Percentiles rank a stretch among this genome's conserved stretches.
Conservation (phyloP, 257 asterid genomes). For the Forsythia suspensa region DNA sequence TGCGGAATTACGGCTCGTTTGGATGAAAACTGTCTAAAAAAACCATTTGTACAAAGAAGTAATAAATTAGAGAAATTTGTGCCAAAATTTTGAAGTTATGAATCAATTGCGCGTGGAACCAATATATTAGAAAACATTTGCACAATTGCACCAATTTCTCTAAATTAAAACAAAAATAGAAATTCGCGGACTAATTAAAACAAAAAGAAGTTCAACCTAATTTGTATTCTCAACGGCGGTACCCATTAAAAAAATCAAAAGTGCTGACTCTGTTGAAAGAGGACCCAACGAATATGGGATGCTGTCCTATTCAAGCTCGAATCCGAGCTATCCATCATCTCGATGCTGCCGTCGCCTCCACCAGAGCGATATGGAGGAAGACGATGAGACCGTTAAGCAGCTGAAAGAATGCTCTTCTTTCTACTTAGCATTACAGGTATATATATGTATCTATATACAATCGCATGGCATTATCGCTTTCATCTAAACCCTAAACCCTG, state of each 20-base stretch:
- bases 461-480: not conserved
- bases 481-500: slow-evolving; percentile 27
- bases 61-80: too few species aligned
- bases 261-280: not conserved
- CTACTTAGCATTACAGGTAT: slow-evolving; percentile 68
- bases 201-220: too few species aligned
- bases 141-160: too few species aligned
- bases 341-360: slow-evolving; percentile 34
- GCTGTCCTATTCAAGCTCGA: slow-evolving; percentile 17
- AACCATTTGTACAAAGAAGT: too few species aligned
- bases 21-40: too few species aligned
- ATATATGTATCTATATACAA: not conserved
- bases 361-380: slow-evolving; percentile 59
- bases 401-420: slow-evolving; percentile 69
- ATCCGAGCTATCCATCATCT: slow-evolving; percentile 15
- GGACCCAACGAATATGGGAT: slow-evolving; percentile 6
- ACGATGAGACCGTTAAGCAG: slow-evolving; percentile 72
- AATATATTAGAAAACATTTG: too few species aligned
- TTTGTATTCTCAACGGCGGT: not conserved
- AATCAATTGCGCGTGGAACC: too few species aligned
- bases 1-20: too few species aligned
- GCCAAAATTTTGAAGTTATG: too few species aligned
- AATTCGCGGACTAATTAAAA: too few species aligned
- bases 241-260: too few species aligned
- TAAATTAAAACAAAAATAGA: too few species aligned